Evolutionary conservation across 192 early-diverging fungal genomes (phyloP).

Genomic region (Coemansia sp.): DNA sequence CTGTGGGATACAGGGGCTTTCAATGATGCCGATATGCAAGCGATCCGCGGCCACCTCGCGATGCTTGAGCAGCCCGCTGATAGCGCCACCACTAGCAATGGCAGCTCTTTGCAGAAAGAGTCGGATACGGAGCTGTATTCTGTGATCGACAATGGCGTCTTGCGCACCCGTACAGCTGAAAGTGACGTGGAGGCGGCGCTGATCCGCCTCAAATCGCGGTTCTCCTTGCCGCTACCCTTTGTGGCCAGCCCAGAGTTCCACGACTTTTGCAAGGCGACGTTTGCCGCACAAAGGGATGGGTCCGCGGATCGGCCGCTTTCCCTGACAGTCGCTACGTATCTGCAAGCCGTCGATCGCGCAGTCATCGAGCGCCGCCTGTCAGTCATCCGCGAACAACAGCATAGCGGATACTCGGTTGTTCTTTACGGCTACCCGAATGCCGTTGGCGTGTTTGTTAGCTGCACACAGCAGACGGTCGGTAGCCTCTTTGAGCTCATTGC

Average conservation of each 20-base stretch:
- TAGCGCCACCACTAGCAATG: neutral
- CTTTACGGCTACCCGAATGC: neutral
- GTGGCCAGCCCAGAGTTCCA: slow-evolving; percentile 15
- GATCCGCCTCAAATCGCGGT: slow-evolving; percentile 11
- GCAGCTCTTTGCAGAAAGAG: too few relatives aligned
- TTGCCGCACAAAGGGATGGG: slow-evolving; percentile 16
- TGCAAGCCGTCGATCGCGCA: neutral
- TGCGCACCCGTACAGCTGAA: slow-evolving; percentile 5
- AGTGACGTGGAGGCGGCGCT: slow-evolving; percentile 14
- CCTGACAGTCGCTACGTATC: neutral
- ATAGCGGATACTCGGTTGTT: neutral
- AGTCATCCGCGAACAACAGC: neutral
- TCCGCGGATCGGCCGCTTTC: slow-evolving; percentile 4
- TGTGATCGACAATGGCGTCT: slow-evolving; percentile 12
- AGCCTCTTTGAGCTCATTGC: neutral
- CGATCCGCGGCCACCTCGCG: slow-evolving; percentile 10
- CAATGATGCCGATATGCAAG: slow-evolving; percentile 20
- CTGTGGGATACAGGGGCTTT: slow-evolving; percentile 11
- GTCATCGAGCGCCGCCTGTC: neutral
- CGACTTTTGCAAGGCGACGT: slow-evolving; percentile 8
- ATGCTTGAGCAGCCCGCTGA: slow-evolving; percentile 8
- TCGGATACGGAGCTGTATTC: too few relatives aligned
- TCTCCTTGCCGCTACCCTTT: slow-evolving; percentile 15
- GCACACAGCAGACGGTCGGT: neutral
- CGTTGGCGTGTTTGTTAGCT: neutral